Percentiles rank a stretch among this genome's conserved stretches.
phyloP scores from a whole-genome alignment of 768 basidiomycete genomes.

The Lactarius tabidus region DNA sequence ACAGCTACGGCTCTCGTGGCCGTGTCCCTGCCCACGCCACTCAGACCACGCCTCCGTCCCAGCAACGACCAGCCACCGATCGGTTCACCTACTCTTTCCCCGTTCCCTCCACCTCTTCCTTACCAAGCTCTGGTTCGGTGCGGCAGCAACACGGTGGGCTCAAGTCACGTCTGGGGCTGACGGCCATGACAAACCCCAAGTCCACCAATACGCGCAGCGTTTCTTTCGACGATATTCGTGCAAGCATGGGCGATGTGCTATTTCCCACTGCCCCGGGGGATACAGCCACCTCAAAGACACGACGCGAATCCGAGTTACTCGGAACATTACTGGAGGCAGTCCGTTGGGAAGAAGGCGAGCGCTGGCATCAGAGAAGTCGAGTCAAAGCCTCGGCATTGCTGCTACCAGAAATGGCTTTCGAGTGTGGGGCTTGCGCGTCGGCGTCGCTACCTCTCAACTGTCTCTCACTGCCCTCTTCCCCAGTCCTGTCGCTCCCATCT shows the following conservation, averaged over 20 bases:
- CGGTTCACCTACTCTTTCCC: constrained; percentile 26
- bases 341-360: constrained; percentile 19
- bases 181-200: constrained; percentile 4
- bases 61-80: constrained; percentile 1
- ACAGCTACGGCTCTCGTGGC: neutral
- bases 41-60: neutral
- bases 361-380: constrained; percentile 6
- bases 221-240: constrained; percentile 24
- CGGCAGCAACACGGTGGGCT: constrained; percentile 10
- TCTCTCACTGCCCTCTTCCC: constrained; percentile 1
- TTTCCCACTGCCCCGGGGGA: constrained; percentile 15
- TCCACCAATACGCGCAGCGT: constrained; percentile 15
- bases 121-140: neutral
- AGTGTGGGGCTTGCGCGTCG: constrained; percentile 21
- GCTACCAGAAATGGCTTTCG: constrained; percentile 11
- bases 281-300: constrained; percentile 8
- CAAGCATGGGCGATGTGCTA: constrained; percentile 21
- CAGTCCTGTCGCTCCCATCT: neutral
- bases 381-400: constrained; percentile 6
- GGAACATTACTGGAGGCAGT: constrained; percentile 13
- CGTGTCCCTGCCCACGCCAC: constrained; percentile 13
- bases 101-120: constrained; percentile 5
- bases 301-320: constrained; percentile 19
- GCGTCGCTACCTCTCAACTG: constrained; percentile 9
- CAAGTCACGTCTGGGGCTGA: constrained; percentile 9